A percentile compares a stretch with the other conserved stretches of the same genome.
Evolutionary conservation across 805 yeast genomes (phyloP).

Genomic region (Candida orba): DNA sequence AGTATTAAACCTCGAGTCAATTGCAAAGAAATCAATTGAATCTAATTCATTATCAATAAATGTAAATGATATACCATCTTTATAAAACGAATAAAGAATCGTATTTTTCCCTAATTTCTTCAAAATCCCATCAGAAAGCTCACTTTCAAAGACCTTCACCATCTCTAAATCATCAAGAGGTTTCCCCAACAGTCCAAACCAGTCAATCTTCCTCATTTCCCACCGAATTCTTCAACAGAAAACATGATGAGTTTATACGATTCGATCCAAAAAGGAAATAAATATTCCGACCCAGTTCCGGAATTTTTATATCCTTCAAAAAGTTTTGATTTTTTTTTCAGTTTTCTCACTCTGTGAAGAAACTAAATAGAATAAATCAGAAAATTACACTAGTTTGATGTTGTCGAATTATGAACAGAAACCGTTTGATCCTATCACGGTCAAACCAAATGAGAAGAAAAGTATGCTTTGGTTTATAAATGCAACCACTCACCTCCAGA

Average conservation of each 20-base stretch:
- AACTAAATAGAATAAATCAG: neutral
- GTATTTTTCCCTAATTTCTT: conserved; percentile 3
- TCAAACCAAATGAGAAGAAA: conserved; percentile 46
- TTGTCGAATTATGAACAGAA: conserved; percentile 28
- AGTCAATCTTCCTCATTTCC: no score
- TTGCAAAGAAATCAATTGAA: conserved; percentile 29
- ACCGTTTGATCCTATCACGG: conserved; percentile 58
- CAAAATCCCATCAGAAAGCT: neutral
- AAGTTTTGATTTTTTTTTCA: neutral
- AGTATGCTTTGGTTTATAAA: conserved; percentile 23
- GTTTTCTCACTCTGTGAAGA: neutral
- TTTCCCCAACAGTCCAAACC: no score
- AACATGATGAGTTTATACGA: neutral
- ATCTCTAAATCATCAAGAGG: no score
- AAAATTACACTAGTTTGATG: conserved; percentile 1
- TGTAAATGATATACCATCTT: conserved; percentile 20
- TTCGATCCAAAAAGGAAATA: no score
- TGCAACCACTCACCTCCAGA: no score
- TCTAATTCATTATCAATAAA: conserved; percentile 20
- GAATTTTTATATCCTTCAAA: neutral
- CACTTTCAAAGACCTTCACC: neutral
- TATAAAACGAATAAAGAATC: conserved; percentile 17
- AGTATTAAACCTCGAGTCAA: conserved; percentile 15
- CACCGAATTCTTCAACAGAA: neutral
- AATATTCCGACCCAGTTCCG: neutral